Evolutionary conservation across 2,329 filamentous ascomycete genomes (phyloP).

Genomic region (Amylocarpus encephaloides): DNA sequence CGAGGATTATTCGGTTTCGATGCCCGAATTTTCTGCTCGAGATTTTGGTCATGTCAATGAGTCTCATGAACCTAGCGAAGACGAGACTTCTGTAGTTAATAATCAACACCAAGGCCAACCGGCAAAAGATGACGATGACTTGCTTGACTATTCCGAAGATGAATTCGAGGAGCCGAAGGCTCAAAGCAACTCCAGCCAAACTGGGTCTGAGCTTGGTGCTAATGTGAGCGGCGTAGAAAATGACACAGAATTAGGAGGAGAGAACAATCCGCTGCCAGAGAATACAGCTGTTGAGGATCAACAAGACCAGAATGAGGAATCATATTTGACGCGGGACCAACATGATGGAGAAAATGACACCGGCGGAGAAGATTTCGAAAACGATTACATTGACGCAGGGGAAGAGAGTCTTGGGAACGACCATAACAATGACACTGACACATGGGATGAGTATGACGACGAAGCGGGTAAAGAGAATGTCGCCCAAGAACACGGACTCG

Average conservation of each 20-base stretch:
- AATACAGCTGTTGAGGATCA: too few relatives aligned
- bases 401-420: background rate
- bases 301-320: too few relatives aligned
- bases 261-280: too few relatives aligned
- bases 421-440: background rate
- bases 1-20: background rate
- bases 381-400: background rate
- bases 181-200: constrained; percentile 7
- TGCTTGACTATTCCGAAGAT: constrained; percentile 47
- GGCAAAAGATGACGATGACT: constrained; percentile 33
- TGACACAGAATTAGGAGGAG: constrained; percentile 19
- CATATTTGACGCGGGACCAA: too few relatives aligned
- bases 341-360: background rate
- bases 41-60: background rate
- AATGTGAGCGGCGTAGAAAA: constrained; percentile 11
- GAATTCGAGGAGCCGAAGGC: constrained; percentile 23
- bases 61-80: background rate
- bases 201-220: too few relatives aligned
- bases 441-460: background rate
- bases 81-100: background rate
- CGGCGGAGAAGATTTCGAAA: background rate
- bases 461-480: background rate
- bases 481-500: background rate
- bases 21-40: background rate
- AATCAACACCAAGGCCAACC: background rate